Evolutionary conservation across 805 yeast genomes (phyloP), one percentile per base, ranked within the genome.

Genomic region (Candida pini): DNA sequence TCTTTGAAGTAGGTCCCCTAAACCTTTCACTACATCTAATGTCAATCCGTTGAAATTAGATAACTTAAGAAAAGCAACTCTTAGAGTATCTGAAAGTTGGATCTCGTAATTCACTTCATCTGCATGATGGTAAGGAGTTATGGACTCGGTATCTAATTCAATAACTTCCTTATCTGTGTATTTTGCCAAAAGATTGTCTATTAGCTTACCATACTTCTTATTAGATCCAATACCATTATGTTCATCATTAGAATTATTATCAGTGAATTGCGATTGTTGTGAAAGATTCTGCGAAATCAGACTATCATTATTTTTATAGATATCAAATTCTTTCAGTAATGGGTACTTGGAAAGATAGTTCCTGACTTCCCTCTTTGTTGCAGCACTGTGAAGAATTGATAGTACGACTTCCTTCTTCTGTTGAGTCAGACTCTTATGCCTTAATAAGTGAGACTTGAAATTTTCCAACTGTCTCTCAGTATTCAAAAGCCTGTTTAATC

Each of bases 361-460:
- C 43, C 76, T 71, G 5, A 96, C 95, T 53, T 90, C 97, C 40
- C 98, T 68, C 55, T 87, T 89, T 1, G 97, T 90, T 5, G 97
- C 94, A 4, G 97, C 85, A 2, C 96, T 80, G 49, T 81, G 81
- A 38, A 90, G 66, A 17, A 90, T 88, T 2, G 96, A 79, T 13
- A 87, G 63, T n/a, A 90, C 80, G 33, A 90, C 63, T 35, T 84
- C 85, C 44, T 76, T 68, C 44, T 76, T 78, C 14, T 74, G 71
- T 30, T 66, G 61, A 7, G 73, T 68, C n/a, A 44, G 26, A 17
- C 41, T 41, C 30, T 44, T 40, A 36, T 56, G 57, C 33, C 44
- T 51, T 9, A 35, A 36, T 8, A 57, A 20, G 32, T 53, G 54
- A 10, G 62, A 56, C 26, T 41, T 44, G 36, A 57, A 53, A 34